Evolutionary conservation across 2,329 filamentous ascomycete species (phyloP).

Genomic region (Anthostomella pinea): DNA sequence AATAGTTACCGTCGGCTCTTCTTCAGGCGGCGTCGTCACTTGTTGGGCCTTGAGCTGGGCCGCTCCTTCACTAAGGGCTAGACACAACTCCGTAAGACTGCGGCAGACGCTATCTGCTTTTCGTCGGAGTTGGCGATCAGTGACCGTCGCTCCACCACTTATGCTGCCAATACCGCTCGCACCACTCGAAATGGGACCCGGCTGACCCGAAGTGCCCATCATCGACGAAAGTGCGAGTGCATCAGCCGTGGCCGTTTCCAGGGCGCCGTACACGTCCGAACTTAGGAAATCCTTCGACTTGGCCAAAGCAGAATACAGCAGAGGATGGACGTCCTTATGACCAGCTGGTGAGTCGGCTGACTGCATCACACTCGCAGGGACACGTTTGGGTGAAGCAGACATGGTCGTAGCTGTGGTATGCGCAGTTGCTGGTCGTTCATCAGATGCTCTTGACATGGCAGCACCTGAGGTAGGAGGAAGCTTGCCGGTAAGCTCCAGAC

Average conservation of each 20-base stretch:
- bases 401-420: slow-evolving; percentile 82
- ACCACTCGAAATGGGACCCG: slow-evolving; percentile 64
- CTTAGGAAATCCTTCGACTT: slow-evolving; percentile 72
- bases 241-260: slow-evolving; percentile 80
- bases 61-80: slow-evolving; percentile 70
- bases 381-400: slow-evolving; percentile 82
- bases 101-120: slow-evolving; percentile 93
- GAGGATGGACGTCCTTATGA: slow-evolving; percentile 64
- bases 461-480: slow-evolving; percentile 78
- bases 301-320: slow-evolving; percentile 74
- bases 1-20: slow-evolving; percentile 31
- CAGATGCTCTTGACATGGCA: slow-evolving; percentile 69
- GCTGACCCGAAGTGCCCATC: slow-evolving; percentile 70
- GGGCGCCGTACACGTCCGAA: slow-evolving; percentile 69
- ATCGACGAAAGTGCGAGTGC: slow-evolving; percentile 75
- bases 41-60: slow-evolving; percentile 35
- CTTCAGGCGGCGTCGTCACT: slow-evolving; percentile 22
- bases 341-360: slow-evolving; percentile 44
- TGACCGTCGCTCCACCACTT: slow-evolving; percentile 44
- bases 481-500: slow-evolving; percentile 86
- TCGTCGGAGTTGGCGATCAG: slow-evolving; percentile 81
- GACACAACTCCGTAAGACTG: slow-evolving; percentile 85
- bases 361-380: slow-evolving; percentile 47
- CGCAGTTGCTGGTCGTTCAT: slow-evolving; percentile 84
- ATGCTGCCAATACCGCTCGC: slow-evolving; percentile 57